These are phyloP conservation scores for Cordia subcordata DNA, from an alignment of 257 asterid genomes.

Conservation along the genomic window DNA sequence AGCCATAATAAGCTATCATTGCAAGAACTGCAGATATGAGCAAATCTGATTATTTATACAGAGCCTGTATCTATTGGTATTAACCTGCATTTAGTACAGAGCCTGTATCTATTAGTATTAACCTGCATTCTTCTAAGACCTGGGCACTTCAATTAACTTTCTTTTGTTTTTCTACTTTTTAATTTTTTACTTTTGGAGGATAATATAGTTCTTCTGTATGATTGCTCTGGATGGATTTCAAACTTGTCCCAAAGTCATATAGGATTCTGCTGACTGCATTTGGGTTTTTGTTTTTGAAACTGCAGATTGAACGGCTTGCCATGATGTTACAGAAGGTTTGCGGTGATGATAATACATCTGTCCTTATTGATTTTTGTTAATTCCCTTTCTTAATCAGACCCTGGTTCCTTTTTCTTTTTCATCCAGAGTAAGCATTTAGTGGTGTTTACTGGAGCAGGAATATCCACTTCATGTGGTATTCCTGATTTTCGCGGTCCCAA, in stretches of 20 bases:
- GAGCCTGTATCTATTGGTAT: too few species aligned
- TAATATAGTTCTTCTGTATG: neutral
- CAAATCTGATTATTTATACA: too few species aligned
- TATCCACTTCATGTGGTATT: slow-evolving; percentile 96
- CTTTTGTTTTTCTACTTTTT: too few species aligned
- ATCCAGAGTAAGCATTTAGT: slow-evolving; percentile 94
- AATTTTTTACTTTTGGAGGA: too few species aligned
- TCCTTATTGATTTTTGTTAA: slow-evolving; percentile 11
- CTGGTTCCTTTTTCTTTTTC: slow-evolving; percentile 21
- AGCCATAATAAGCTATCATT: too few species aligned
- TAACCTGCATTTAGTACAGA: too few species aligned
- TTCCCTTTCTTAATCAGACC: slow-evolving; percentile 21
- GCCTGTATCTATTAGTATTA: too few species aligned
- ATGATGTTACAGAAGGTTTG: slow-evolving; percentile 67
- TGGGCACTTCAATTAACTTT: too few species aligned
- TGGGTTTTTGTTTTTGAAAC: slow-evolving; percentile 13
- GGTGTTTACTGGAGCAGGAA: slow-evolving; percentile 98
- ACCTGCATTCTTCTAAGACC: too few species aligned
- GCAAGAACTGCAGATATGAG: too few species aligned
- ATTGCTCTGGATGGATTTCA: neutral
- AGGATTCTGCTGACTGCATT: neutral
- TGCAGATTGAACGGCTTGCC: slow-evolving; percentile 83
- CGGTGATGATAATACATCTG: slow-evolving; percentile 4
- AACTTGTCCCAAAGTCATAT: neutral
- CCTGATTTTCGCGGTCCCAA: slow-evolving; percentile 99